A percentile compares a stretch with the other conserved stretches of the same genome.
phyloP scores from a whole-genome alignment of 108 stramenopile genomes.

The Cyclotella kingstonii region DNA sequence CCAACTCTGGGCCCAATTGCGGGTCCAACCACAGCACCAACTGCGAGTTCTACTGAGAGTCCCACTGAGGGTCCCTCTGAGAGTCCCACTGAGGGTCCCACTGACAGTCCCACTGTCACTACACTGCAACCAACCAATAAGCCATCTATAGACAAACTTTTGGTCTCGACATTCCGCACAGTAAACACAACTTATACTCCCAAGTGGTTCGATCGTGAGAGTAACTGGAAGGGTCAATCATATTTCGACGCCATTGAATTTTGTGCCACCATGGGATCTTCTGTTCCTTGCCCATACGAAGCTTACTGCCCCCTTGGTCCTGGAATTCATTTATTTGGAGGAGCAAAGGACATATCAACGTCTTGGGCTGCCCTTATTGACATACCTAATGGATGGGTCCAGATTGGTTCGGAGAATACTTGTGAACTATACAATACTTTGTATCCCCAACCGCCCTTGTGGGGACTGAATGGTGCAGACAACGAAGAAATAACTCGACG shows the following conservation, averaged over 20 bases:
- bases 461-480: conserved; percentile 19
- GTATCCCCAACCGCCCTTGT: conserved; percentile 23
- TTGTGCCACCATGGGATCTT: conserved; percentile 8
- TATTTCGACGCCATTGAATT: conserved; percentile 27
- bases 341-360: not conserved
- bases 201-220: conserved; percentile 1
- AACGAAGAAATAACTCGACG: conserved; percentile 7
- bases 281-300: conserved; percentile 31
- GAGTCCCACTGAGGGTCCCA: no score
- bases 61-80: no score
- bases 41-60: no score
- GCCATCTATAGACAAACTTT: not conserved
- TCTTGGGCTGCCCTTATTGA: conserved; percentile 17
- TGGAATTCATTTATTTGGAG: conserved; percentile 11
- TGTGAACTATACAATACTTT: conserved; percentile 26
- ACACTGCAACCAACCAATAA: not conserved
- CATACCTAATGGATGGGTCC: conserved; percentile 34
- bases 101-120: no score
- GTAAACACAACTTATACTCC: not conserved
- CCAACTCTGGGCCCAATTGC: no score
- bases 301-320: conserved; percentile 35
- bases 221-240: conserved; percentile 8
- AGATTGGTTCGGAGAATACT: conserved; percentile 21
- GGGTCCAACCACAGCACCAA: no score
- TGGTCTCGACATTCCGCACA: not conserved